Evolutionary conservation across 176 grass and related monocot genomes (phyloP).

Genomic region (Juncus effusus): DNA sequence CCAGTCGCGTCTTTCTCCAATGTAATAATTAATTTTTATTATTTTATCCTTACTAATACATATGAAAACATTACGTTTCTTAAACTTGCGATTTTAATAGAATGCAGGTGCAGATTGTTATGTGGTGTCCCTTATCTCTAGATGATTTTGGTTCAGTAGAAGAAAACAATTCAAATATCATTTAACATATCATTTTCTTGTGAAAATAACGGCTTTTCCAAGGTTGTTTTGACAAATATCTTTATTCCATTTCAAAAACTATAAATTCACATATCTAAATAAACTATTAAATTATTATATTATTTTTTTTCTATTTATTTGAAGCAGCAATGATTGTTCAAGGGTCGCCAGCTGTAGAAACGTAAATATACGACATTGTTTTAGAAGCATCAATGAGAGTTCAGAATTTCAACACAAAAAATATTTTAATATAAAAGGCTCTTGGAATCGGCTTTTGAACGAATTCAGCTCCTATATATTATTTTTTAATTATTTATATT

Average conservation of each 20-base stretch:
- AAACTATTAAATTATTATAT: too few relatives aligned
- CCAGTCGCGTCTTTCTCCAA: constrained; percentile 56
- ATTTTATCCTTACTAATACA: constrained; percentile 1
- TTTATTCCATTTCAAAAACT: neutral
- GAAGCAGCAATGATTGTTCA: constrained; percentile 47
- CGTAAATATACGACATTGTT: constrained; percentile 88
- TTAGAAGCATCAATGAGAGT: constrained; percentile 81
- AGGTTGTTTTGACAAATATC: constrained; percentile 42
- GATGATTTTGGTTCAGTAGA: constrained; percentile 72
- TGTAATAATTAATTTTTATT: constrained; percentile 43
- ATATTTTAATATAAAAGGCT: constrained; percentile 56
- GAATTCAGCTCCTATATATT: constrained; percentile 73
- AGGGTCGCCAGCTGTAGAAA: constrained; percentile 91
- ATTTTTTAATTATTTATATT: too few relatives aligned
- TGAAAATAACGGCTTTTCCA: constrained; percentile 47
- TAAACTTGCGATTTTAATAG: too few relatives aligned
- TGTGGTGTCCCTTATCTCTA: constrained; percentile 70
- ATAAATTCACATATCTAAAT: neutral
- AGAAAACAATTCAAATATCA: constrained; percentile 73
- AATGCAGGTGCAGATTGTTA: constrained; percentile 60
- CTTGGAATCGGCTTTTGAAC: constrained; percentile 80
- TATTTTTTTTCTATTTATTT: constrained; percentile 10
- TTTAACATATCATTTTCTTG: constrained; percentile 54
- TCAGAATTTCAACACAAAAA: constrained; percentile 79
- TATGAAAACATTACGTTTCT: too few relatives aligned